phyloP scores from a whole-genome alignment of 805 yeast species.

The Nakazawaea holstii region DNA sequence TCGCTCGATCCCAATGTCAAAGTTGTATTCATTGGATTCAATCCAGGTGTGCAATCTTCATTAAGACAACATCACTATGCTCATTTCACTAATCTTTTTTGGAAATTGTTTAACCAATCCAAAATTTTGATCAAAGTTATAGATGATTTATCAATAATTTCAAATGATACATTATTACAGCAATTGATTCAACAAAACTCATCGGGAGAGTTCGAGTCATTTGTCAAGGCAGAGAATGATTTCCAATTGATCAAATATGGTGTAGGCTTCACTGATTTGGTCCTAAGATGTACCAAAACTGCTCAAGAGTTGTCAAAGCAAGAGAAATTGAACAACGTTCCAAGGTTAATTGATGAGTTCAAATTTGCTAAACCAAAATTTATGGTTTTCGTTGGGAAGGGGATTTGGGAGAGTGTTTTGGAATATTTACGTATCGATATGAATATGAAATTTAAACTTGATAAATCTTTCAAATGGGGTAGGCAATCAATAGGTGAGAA shows the following conservation, averaged over 20 bases:
- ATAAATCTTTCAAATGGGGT: constrained; percentile 49
- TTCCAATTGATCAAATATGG: constrained; percentile 30
- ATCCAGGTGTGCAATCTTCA: constrained; percentile 66
- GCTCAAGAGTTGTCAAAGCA: constrained; percentile 44
- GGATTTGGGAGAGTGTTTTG: constrained; percentile 63
- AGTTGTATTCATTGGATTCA: constrained; percentile 63
- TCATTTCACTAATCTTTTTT: constrained; percentile 61
- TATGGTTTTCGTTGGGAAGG: constrained; percentile 65
- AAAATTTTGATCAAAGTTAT: constrained; percentile 28
- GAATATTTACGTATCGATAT: constrained; percentile 25
- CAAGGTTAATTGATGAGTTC: constrained; percentile 42
- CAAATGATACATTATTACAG: constrained; percentile 7
- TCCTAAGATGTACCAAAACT: constrained; percentile 54
- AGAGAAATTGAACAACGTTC: constrained; percentile 55
- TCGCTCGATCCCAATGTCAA: constrained; percentile 20
- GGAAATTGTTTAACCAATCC: constrained; percentile 57
- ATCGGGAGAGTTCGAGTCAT: background rate
- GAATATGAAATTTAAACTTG: constrained; percentile 18
- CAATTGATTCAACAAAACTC: background rate
- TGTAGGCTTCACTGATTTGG: constrained; percentile 71
- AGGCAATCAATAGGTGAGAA: constrained; percentile 13
- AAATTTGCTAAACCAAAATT: constrained; percentile 29
- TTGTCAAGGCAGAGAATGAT: constrained; percentile 15
- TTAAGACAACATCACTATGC: constrained; percentile 65
- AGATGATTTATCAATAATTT: background rate